Conservation (phyloP, 495 filamentous ascomycete genomes). For the Ramalina intermedia region DNA sequence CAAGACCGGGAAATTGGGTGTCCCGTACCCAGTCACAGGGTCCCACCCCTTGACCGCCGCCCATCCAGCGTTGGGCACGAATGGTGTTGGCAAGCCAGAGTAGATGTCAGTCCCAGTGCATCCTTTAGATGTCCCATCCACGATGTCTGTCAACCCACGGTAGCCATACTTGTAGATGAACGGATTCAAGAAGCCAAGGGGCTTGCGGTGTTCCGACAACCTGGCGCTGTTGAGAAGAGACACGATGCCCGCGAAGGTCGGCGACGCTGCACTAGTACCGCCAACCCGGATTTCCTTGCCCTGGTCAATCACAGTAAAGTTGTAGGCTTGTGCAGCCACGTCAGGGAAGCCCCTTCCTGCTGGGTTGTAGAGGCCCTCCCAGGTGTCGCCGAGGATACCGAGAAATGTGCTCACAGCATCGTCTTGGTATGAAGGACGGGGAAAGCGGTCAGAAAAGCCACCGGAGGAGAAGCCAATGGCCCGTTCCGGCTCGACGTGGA, state of each 20-base stretch:
- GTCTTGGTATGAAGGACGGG: conserved; percentile 45
- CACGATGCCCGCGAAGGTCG: conserved; percentile 33
- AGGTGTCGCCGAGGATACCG: conserved; percentile 23
- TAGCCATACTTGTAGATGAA: conserved; percentile 27
- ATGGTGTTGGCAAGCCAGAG: conserved; percentile 10
- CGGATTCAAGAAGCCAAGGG: conserved; percentile 41
- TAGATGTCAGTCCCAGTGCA: conserved; percentile 21
- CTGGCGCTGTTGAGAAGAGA: conserved; percentile 38
- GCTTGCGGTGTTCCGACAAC: conserved; percentile 27
- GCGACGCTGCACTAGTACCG: conserved; percentile 38
- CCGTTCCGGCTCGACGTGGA: conserved; percentile 35
- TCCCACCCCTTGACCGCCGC: conserved; percentile 32
- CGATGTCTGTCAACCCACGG: conserved; percentile 23
- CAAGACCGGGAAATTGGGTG: conserved; percentile 27
- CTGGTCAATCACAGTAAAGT: conserved; percentile 17
- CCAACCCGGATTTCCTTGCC: conserved; percentile 23
- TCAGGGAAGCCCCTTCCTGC: conserved; percentile 58
- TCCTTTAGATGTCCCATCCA: conserved; percentile 17
- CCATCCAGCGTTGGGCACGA: conserved; percentile 23
- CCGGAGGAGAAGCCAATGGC: conserved; percentile 38
- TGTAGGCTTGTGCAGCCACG: conserved; percentile 34
- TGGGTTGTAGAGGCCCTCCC: conserved; percentile 34
- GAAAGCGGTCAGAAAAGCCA: conserved; percentile 54
- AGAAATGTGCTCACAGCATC: conserved; percentile 39
- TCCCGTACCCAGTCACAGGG: conserved; percentile 32